A percentile compares a stretch with the other conserved stretches of the same genome.
phyloP scores from a whole-genome alignment of 2,329 filamentous ascomycete species.

The Drechslerella dactyloides region DNA sequence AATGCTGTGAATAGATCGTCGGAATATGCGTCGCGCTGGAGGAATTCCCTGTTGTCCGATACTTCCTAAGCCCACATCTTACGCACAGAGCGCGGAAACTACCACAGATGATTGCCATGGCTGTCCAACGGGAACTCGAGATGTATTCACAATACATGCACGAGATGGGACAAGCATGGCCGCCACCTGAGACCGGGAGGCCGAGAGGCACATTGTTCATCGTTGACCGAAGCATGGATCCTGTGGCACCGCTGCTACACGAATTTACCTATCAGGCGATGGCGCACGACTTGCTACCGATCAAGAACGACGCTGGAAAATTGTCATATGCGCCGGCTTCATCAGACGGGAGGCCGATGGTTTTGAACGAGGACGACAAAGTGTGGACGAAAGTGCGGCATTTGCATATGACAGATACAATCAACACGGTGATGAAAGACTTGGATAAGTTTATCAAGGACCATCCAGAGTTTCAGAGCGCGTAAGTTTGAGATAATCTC shows the following conservation, averaged over 20 bases:
- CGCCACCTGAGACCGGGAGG: constrained; percentile 58
- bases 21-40: constrained; percentile 89
- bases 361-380: constrained; percentile 86
- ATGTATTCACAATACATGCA: constrained; percentile 70
- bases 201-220: constrained; percentile 84
- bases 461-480: constrained; percentile 88
- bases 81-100: constrained; percentile 87
- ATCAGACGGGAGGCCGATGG: constrained; percentile 80
- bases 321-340: constrained; percentile 79
- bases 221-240: constrained; percentile 90
- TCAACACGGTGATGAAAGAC: constrained; percentile 88
- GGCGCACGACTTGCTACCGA: constrained; percentile 89
- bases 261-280: constrained; percentile 99
- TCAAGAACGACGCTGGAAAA: constrained; percentile 81
- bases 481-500: constrained; percentile 57
- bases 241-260: constrained; percentile 84
- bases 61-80: constrained; percentile 73
- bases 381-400: constrained; percentile 96
- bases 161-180: constrained; percentile 53
- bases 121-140: constrained; percentile 90
- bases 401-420: constrained; percentile 96
- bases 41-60: constrained; percentile 91
- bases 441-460: constrained; percentile 90
- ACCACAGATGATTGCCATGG: constrained; percentile 84
- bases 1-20: constrained; percentile 67